Percentiles rank a stretch among this genome's conserved stretches.
phyloP scores from a whole-genome alignment of 345 rosid genomes.

The Brassica incana region DNA sequence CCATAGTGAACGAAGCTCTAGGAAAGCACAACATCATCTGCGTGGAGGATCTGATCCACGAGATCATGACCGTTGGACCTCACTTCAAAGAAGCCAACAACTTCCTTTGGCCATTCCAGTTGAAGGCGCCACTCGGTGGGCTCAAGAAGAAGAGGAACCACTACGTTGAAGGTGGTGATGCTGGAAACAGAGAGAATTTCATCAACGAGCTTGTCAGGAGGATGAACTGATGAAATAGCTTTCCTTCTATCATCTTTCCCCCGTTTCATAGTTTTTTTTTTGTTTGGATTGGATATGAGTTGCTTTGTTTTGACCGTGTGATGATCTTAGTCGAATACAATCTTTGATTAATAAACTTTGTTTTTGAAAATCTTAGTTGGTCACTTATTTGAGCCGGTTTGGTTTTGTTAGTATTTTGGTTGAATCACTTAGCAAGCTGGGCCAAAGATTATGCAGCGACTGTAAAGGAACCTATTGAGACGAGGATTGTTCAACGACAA shows the following conservation, averaged over 20 bases:
- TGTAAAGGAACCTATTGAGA: too few relatives aligned
- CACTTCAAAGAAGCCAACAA: slow-evolving; percentile 74
- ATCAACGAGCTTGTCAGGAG: slow-evolving; percentile 67
- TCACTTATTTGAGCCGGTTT: neutral
- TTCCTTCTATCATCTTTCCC: neutral
- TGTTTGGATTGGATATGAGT: neutral
- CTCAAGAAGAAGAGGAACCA: slow-evolving; percentile 83
- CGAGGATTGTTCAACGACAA: too few relatives aligned
- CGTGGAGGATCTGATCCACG: slow-evolving; percentile 79
- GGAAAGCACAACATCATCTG: slow-evolving; percentile 72
- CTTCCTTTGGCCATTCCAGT: slow-evolving; percentile 84
- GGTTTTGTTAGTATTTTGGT: too few relatives aligned
- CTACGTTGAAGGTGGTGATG: slow-evolving; percentile 87
- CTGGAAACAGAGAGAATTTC: slow-evolving; percentile 75
- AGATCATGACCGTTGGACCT: slow-evolving; percentile 84
- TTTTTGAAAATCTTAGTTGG: neutral
- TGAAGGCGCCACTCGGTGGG: slow-evolving; percentile 80
- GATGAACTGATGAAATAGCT: slow-evolving; percentile 57
- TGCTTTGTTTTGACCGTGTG: neutral
- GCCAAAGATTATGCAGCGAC: too few relatives aligned
- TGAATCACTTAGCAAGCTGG: too few relatives aligned
- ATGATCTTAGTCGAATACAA: slow-evolving; percentile 1
- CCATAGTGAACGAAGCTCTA: slow-evolving; percentile 61
- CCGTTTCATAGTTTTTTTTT: neutral
- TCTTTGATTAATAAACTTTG: neutral